Percentiles rank a stretch among this genome's conserved stretches.
These are phyloP conservation scores for Apiospora pterosperma DNA, from an alignment of 2,329 filamentous ascomycete genomes.

Conservation along the genomic window DNA sequence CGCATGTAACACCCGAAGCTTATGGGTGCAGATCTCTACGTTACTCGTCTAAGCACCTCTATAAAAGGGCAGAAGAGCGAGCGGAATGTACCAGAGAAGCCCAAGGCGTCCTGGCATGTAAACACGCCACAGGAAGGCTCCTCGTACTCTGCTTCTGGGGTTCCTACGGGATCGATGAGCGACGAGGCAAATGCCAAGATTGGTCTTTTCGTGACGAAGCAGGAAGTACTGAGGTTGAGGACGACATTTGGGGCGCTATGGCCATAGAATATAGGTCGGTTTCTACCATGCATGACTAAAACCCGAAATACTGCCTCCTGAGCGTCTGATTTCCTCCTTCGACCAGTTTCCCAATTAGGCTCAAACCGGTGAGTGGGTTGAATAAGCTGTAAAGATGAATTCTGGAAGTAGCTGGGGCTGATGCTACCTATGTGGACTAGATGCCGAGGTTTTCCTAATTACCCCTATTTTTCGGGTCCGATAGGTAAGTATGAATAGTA, in stretches of 20 bases:
- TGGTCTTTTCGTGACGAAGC: conserved; percentile 49
- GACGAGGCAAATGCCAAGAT: conserved; percentile 18
- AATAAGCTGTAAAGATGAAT: too few species aligned
- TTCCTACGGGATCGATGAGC: conserved; percentile 24
- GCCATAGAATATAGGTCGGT: neutral
- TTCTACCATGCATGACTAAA: neutral
- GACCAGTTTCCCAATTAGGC: neutral
- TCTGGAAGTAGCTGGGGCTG: too few species aligned
- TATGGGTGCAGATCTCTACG: conserved; percentile 48
- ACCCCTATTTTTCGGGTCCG: too few species aligned
- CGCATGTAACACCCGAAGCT: conserved; percentile 43
- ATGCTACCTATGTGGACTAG: too few species aligned
- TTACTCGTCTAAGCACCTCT: conserved; percentile 36
- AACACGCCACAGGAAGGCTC: neutral
- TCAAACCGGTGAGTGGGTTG: neutral
- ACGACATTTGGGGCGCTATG: conserved; percentile 5
- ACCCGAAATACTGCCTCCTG: neutral
- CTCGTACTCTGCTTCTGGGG: neutral
- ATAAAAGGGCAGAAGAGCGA: neutral
- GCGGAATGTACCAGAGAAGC: neutral
- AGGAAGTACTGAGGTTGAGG: conserved; percentile 46
- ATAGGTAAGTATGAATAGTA: too few species aligned
- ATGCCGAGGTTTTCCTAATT: too few species aligned
- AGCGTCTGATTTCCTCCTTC: neutral
- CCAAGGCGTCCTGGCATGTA: neutral